Evolutionary conservation across 305 asterid species (phyloP), one percentile per base, ranked within the genome.

Genomic region (Ajuga reptans): DNA sequence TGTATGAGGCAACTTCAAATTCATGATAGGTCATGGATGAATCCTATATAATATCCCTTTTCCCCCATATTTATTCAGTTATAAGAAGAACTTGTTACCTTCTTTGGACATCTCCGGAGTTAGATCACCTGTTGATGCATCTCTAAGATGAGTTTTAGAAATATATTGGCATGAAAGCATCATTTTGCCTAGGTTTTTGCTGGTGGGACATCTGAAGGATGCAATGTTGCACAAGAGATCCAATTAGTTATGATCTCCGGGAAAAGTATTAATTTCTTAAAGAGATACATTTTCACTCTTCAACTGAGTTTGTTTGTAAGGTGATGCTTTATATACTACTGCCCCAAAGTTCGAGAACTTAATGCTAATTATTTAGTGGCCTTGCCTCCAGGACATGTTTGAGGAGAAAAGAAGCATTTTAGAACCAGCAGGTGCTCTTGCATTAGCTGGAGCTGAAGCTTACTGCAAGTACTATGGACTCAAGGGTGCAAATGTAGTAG

Each of bases 401-500:
- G 98, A 89, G 84, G 98, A 92, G 89, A 89, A 89, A 77, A 79
- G 98, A 80, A 87, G 85, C 83, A 91, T 91, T 75, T 75, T 91
- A 74, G 96, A 91, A 76, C 96, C 98, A 57, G 96, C 98, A 27
- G 98, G 98, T 69, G 98, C 97, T 66, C 96, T 92, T 81, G 84
- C 98, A 58, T 84, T 89, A 34, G 98, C 98, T 36, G 97, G 98
- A 65, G 97, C 97, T 16, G 88, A 88, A 83, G 96, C 97, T 42
- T 92, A 92, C 75, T 89, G 98, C 89, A 85, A 84, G 64, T 86
- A 89, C 71, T 86, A 87, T 73, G 87, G 87, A 55, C 80, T 86
- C 71, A 78, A 82, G 86, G 89, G 80, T 64, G 88, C 78, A 77
- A 92, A 89, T 64, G 89, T 92, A 31, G 89, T 92, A 39, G 96